Conservation (phyloP, 768 basidiomycete genomes). For the Suillus clintonianus region DNA sequence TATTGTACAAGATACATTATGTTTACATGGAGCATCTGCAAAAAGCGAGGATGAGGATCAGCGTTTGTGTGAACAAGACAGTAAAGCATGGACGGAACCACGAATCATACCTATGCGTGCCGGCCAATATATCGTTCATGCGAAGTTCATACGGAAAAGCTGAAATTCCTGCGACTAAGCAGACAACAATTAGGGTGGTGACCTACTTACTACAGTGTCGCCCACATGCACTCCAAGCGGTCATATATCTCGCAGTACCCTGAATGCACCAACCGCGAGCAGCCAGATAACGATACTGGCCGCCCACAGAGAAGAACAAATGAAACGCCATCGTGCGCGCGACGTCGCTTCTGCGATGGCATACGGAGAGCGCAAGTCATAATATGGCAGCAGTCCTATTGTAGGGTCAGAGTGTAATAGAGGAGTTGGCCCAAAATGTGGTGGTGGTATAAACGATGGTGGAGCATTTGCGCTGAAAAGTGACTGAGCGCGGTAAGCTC, state of each 20-base stretch:
- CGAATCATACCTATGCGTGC: neutral
- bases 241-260: conserved; percentile 11
- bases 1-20: neutral
- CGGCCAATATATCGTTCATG: neutral
- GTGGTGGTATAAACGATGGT: conserved; percentile 18
- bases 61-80: neutral
- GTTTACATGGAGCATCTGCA: neutral
- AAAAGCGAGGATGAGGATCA: neutral
- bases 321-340: conserved; percentile 47
- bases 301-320: conserved; percentile 42
- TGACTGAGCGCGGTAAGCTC: conserved; percentile 16
- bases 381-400: conserved; percentile 39
- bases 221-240: neutral
- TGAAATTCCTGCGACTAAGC: neutral
- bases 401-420: conserved; percentile 36
- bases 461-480: conserved; percentile 16
- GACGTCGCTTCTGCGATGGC: conserved; percentile 37
- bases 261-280: conserved; percentile 28
- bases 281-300: conserved; percentile 32
- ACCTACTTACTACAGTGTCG: neutral
- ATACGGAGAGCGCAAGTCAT: conserved; percentile 44
- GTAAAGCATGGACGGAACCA: neutral
- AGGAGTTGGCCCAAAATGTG: conserved; percentile 42
- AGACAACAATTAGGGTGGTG: neutral
- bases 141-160: neutral